Evolutionary conservation across 1,139 yeast species (phyloP).

Genomic region (Yamadazyma atlantica): DNA sequence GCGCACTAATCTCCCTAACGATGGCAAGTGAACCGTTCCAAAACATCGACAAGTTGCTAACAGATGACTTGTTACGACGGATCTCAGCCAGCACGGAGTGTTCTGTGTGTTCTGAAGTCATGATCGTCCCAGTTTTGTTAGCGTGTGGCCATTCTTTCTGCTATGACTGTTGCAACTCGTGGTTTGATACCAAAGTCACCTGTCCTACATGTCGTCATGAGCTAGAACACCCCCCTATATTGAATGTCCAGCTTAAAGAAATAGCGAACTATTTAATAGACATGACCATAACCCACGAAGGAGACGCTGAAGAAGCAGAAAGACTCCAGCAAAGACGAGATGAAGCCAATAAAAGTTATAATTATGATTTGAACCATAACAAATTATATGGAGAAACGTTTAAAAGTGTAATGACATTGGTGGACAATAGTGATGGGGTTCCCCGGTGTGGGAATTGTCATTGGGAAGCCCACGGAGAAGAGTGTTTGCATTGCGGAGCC

Average conservation of each 20-base stretch:
- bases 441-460: conserved; percentile 77
- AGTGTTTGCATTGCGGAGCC: conserved; percentile 56
- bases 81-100: conserved; percentile 32
- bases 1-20: no score
- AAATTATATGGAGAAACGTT: conserved; percentile 52
- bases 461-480: conserved; percentile 70
- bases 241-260: conserved; percentile 45
- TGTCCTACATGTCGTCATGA: conserved; percentile 59
- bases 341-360: conserved; percentile 31
- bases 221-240: conserved; percentile 41
- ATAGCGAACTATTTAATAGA: conserved; percentile 32
- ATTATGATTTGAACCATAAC: conserved; percentile 34
- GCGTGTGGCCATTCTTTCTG: conserved; percentile 49
- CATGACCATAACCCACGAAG: conserved; percentile 25
- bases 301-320: conserved; percentile 20
- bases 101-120: conserved; percentile 43
- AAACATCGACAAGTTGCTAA: conserved; percentile 7
- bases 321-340: conserved; percentile 22
- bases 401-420: conserved; percentile 47
- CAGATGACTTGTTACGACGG: conserved; percentile 6
- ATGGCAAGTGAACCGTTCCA: conserved; percentile 6
- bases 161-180: conserved; percentile 47
- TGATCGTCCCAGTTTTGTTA: conserved; percentile 44
- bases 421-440: conserved; percentile 74
- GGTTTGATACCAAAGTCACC: conserved; percentile 49